A percentile compares a stretch with the other conserved stretches of the same genome.
Evolutionary conservation across 192 early-diverging fungal species (phyloP).

Genomic region (Umbelopsis vinacea): DNA sequence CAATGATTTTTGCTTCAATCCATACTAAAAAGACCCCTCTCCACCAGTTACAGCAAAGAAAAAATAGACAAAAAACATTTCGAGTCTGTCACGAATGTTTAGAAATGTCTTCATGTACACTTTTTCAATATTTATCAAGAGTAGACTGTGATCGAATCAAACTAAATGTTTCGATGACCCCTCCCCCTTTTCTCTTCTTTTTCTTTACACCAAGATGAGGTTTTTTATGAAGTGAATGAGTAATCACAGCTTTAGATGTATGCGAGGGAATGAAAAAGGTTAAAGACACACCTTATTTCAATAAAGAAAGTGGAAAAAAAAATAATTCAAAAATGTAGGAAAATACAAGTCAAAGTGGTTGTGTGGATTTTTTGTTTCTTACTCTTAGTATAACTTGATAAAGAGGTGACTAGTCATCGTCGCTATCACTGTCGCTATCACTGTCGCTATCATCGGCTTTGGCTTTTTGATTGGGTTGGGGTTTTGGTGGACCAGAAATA

Average conservation of each 20-base stretch:
- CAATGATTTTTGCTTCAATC: too few species aligned
- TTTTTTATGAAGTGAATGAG: conserved; percentile 19
- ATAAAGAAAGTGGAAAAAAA: not conserved
- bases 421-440: conserved; percentile 18
- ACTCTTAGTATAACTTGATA: not conserved
- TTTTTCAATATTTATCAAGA: not conserved
- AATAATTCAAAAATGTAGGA: conserved; percentile 2
- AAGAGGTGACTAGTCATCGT: conserved; percentile 28
- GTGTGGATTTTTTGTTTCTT: not conserved
- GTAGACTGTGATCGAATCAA: not conserved
- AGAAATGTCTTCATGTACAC: conserved; percentile 15
- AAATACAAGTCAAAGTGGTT: not conserved
- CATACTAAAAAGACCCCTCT: not conserved
- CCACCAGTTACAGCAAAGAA: conserved; percentile 14
- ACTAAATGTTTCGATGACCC: not conserved
- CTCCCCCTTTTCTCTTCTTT: too few species aligned
- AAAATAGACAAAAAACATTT: not conserved
- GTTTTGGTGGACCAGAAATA: conserved; percentile 42
- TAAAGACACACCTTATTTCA: not conserved
- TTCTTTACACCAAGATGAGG: conserved; percentile 15
- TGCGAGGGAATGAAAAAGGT: not conserved
- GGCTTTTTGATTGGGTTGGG: conserved; percentile 16
- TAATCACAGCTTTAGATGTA: conserved; percentile 5
- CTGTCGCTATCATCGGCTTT: conserved; percentile 27
- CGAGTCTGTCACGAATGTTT: not conserved